Base-by-base conservation (phyloP, 768 basidiomycete genomes). In the Tylopilus subfusipes region DNA sequence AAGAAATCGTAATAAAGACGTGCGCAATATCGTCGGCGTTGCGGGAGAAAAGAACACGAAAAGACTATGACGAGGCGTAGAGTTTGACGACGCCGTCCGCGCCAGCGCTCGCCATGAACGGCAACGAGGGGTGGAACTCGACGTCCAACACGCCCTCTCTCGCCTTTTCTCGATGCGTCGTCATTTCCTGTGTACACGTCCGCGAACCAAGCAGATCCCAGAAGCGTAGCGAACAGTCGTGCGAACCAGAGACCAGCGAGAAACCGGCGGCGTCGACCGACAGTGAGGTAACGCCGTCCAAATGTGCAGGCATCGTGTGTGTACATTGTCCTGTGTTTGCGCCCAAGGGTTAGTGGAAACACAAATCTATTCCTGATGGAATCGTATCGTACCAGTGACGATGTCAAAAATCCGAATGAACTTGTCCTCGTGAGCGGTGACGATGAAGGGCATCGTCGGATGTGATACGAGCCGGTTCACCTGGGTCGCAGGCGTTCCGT, bases 371-470 rank as follows among this genome's bases (percentile, higher is more conserved):
- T 45, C n/a, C 38, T 16, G 13, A 8, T 24, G 1, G 10, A 22
- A 50, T 31, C 14, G 29, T 27, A 39, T 70, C 85, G 55, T 53
- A 93, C 93, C 91, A 58, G 88, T 88, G 30, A 75, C 73, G 48
- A 90, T 80, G 70, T 97, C 93, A 71, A 90, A 97, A 42, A 98
- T 82, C 31, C 92, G 82, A 63, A 98, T 90, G 65, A 84, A 86
- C 63, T 92, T 95, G 75, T 98, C 95, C 72, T 98, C 96, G 68
- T 95, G 90, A 0, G 85, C 97, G 24, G 91, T 88, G 6, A 96
- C 84, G 38, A 98, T 81, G 22, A 95, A 74, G 6, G 90, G 82
- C 81, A 92, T 85, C 2, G 90, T 93, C 9, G 93, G 93, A 75
- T 97, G 93, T 36, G 93, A 93, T 29, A 83, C 84, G 56, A 96